Evolutionary conservation across 2,329 filamentous ascomycete species (phyloP).

Genomic region (Penicillium fuscoglaucum): DNA sequence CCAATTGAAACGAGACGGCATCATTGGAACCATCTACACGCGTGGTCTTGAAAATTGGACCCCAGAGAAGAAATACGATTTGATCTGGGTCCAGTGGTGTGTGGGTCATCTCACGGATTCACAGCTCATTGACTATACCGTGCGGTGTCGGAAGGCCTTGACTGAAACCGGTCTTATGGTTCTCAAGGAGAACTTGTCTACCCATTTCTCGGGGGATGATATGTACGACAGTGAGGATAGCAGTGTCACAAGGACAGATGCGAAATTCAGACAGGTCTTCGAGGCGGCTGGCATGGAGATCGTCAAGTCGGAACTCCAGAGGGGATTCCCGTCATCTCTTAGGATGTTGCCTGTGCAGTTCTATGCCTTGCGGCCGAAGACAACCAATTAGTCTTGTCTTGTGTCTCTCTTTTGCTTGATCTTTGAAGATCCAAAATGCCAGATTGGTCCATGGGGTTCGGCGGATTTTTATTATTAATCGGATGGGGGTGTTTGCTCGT

Average conservation of each 20-base stretch:
- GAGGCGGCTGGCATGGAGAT: conserved; percentile 66
- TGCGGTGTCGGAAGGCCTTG: conserved; percentile 58
- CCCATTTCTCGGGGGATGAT: conserved; percentile 56
- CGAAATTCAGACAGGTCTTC: conserved; percentile 70
- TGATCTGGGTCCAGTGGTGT: conserved; percentile 93
- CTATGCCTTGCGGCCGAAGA: conserved; percentile 68
- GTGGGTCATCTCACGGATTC: conserved; percentile 75
- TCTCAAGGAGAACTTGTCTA: conserved; percentile 77
- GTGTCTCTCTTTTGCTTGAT: neutral
- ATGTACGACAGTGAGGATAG: conserved; percentile 74
- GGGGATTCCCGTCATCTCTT: conserved; percentile 63
- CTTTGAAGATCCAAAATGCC: neutral
- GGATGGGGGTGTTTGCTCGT: too few relatives aligned
- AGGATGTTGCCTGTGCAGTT: conserved; percentile 71
- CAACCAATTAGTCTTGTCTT: neutral
- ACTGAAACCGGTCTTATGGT: conserved; percentile 55
- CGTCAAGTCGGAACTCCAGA: conserved; percentile 70
- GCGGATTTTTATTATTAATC: neutral
- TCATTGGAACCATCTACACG: conserved; percentile 66
- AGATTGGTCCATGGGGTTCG: neutral
- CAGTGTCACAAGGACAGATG: conserved; percentile 74
- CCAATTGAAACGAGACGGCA: conserved; percentile 43
- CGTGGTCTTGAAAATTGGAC: conserved; percentile 74
- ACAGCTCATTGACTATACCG: conserved; percentile 68
- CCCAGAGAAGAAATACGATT: conserved; percentile 61